These are phyloP conservation scores for Glonium stellatum DNA, from an alignment of 495 filamentous ascomycete genomes.

Conservation along the genomic window DNA sequence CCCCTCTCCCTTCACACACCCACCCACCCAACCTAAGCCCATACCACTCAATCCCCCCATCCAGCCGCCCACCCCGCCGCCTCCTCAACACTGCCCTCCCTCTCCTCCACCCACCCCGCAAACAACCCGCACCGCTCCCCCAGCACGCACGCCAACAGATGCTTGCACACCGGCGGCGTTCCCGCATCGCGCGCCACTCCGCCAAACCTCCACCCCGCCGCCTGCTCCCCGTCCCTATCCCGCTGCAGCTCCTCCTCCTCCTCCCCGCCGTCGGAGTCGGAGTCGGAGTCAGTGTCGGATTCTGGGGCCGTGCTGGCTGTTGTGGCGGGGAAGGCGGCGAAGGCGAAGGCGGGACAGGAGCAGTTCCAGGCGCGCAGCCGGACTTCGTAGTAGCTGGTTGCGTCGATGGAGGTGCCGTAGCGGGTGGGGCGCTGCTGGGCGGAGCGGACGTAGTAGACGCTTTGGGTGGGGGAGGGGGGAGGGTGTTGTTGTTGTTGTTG, in stretches of 20 bases:
- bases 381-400: slow-evolving; percentile 55
- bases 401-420: slow-evolving; percentile 25
- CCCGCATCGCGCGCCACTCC: slow-evolving; percentile 39
- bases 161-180: slow-evolving; percentile 69
- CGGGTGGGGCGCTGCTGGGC: slow-evolving; percentile 28
- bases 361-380: slow-evolving; percentile 78
- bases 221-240: background rate
- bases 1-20: slow-evolving; percentile 2
- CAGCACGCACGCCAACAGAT: slow-evolving; percentile 76
- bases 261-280: no score
- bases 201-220: slow-evolving; percentile 41
- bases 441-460: slow-evolving; percentile 43
- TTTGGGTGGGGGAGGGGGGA: no score
- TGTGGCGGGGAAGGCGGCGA: slow-evolving; percentile 51
- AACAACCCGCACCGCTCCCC: slow-evolving; percentile 61
- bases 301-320: background rate
- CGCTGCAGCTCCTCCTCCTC: background rate
- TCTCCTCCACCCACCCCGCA: slow-evolving; percentile 47
- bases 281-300: no score
- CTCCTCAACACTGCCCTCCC: slow-evolving; percentile 53
- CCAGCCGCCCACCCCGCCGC: slow-evolving; percentile 72
- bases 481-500: no score
- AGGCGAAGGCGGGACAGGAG: slow-evolving; percentile 74
- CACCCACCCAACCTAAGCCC: slow-evolving; percentile 33
- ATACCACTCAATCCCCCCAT: slow-evolving; percentile 37